Evolutionary conservation across 768 basidiomycete species (phyloP).

Genomic region (Russula sp.): DNA sequence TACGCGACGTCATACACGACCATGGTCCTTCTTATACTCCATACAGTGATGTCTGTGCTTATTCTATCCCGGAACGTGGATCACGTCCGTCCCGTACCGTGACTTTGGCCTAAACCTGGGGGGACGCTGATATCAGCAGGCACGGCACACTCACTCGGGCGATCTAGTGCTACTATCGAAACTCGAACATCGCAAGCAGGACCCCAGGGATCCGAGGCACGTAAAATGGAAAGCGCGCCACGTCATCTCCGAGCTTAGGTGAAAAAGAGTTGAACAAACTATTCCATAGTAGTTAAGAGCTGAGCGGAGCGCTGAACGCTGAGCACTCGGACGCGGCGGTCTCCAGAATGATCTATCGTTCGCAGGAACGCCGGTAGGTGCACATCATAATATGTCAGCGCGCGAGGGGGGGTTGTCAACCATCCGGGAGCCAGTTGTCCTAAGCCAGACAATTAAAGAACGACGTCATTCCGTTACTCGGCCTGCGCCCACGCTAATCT

Average conservation of each 20-base stretch:
- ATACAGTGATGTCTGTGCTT: background rate
- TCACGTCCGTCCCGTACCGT: background rate
- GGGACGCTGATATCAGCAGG: background rate
- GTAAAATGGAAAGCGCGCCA: background rate
- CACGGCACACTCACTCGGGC: background rate
- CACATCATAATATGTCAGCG: background rate
- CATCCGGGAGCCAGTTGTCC: background rate
- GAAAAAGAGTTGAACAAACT: background rate
- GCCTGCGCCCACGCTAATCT: conserved; percentile 6
- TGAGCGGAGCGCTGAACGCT: no score
- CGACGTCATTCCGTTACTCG: conserved; percentile 3
- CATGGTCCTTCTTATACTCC: background rate
- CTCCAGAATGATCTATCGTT: background rate
- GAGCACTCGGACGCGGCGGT: no score
- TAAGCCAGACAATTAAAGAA: background rate
- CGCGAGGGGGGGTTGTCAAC: background rate
- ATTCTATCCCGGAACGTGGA: background rate
- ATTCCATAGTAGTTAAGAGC: background rate
- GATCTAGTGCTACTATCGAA: background rate
- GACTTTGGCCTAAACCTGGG: background rate
- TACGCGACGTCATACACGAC: no score
- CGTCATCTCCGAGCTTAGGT: background rate
- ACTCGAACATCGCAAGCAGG: background rate
- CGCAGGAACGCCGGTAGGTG: background rate
- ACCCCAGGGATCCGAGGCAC: background rate